Base-by-base conservation (phyloP, 2,329 filamentous ascomycete species). In the Furcasterigmium furcatum region DNA sequence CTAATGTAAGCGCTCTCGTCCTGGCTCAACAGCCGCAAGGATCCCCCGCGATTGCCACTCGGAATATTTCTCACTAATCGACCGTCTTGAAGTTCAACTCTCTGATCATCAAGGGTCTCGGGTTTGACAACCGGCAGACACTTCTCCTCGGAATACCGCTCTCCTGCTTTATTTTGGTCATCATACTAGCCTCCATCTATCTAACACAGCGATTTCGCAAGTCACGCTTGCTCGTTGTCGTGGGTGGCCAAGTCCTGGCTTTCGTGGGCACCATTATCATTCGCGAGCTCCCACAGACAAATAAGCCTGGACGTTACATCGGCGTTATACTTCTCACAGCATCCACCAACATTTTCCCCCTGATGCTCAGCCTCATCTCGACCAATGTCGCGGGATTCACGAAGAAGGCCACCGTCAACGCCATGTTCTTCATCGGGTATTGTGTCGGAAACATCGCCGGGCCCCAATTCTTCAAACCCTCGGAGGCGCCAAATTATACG, bases 391-490 rank as follows among this genome's bases (percentile, higher is more conserved):
- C 74, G 18, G 82, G 81, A 1, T 78, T 82, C 44, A 85, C 80
- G 2, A 85, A 85, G 64, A 84, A 82, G 54, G 71, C 73, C 1
- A 74, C 77, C 9, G 74, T 77, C 19, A 74, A 82, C 9, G 78
- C 80, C 2, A 72, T 79, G 52, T 81, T 77, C 48, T 84, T 84
- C 55, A 68, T 84, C 38, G 72, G 74, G 2, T 84, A 80, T 73
- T 77, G 76, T 38, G 58, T 67, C 1, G 77, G 77, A 1, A 81
- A 80, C 47, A 77, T 80, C 38, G 63, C 66, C 1, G 77, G 77
- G 0, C 77, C 77, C 4, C 76, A 79, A 36, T 69, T 80, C 51
- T 81, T 80, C 56, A 65, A 62, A 35, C 56, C 67, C 4, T 47
- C 53, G 2, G 75, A 80, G 53, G 72, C 68, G 5, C 77, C 77